Conservation (phyloP, 495 filamentous ascomycete species). For the Trichoderma gamsii region DNA sequence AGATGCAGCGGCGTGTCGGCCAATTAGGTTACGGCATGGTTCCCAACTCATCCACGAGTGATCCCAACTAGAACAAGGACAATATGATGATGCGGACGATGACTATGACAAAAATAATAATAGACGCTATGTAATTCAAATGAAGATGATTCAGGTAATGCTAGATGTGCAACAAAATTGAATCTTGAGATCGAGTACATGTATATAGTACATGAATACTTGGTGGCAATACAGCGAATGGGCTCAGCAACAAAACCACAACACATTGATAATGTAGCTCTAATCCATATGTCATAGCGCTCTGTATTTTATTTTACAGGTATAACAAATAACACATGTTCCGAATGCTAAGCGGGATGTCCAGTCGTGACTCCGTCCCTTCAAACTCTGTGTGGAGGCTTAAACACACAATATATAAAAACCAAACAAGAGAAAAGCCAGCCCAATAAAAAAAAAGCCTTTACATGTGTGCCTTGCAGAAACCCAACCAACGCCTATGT, state of each 20-base stretch:
- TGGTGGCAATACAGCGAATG: neutral
- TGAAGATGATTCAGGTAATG: no score
- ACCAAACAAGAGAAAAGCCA: neutral
- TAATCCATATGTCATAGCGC: neutral
- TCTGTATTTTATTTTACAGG: slow-evolving; percentile 1
- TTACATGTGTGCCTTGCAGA: neutral
- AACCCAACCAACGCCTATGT: slow-evolving; percentile 20
- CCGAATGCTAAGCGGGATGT: neutral
- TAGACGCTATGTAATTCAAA: no score
- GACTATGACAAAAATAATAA: no score
- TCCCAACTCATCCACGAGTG: neutral
- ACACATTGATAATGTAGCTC: neutral
- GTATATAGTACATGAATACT: no score
- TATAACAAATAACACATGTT: neutral
- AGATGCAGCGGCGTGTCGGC: slow-evolving; percentile 4
- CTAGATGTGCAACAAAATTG: no score
- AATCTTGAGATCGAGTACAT: no score
- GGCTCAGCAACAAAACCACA: neutral
- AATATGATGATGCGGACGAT: no score
- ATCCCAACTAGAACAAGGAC: no score
- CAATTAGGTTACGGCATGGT: neutral
- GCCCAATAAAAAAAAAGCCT: neutral
- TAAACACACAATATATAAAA: neutral
- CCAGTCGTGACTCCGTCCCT: neutral
- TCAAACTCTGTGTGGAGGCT: neutral